These are phyloP conservation scores for Candida easanensis DNA, from an alignment of 805 yeast genomes.

Conservation along the genomic window DNA sequence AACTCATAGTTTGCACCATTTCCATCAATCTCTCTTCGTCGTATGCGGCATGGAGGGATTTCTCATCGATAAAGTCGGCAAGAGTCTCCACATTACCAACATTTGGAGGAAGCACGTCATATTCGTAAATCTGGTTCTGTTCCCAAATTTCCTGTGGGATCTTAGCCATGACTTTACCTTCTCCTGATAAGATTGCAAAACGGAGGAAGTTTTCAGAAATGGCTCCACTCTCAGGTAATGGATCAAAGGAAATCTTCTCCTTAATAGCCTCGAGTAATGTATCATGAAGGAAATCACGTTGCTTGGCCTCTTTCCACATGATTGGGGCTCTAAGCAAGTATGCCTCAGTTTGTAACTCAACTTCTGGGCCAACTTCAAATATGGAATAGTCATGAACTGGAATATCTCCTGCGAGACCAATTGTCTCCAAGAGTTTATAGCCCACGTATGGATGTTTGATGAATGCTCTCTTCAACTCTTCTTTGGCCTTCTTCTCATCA, in stretches of 20 bases:
- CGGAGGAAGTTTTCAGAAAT: constrained; percentile 64
- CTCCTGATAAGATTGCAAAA: constrained; percentile 69
- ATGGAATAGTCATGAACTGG: constrained; percentile 28
- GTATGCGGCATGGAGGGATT: constrained; percentile 22
- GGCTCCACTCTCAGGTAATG: constrained; percentile 19
- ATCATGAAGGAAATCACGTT: constrained; percentile 46
- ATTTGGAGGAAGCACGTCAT: constrained; percentile 68
- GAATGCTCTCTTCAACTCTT: constrained; percentile 49
- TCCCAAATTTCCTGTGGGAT: constrained; percentile 64
- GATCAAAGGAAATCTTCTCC: constrained; percentile 13
- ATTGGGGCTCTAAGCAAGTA: constrained; percentile 54
- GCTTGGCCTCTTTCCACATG: constrained; percentile 50
- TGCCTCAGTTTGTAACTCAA: constrained; percentile 48
- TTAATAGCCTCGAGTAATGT: constrained; percentile 33
- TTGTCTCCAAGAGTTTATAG: constrained; percentile 42
- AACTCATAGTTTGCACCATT: constrained; percentile 26
- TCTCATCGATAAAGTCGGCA: constrained; percentile 32
- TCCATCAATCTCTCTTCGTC: constrained; percentile 27
- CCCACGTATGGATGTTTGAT: constrained; percentile 57
- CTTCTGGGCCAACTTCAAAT: constrained; percentile 27
- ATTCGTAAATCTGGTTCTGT: constrained; percentile 60
- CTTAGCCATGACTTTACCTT: constrained; percentile 65
- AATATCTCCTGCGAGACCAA: constrained; percentile 36
- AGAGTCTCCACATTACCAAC: constrained; percentile 39
- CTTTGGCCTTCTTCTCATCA: constrained; percentile 42